These are phyloP conservation scores for Coemansia sp. DNA, from an alignment of 192 early-diverging fungal genomes.

Conservation along the genomic window DNA sequence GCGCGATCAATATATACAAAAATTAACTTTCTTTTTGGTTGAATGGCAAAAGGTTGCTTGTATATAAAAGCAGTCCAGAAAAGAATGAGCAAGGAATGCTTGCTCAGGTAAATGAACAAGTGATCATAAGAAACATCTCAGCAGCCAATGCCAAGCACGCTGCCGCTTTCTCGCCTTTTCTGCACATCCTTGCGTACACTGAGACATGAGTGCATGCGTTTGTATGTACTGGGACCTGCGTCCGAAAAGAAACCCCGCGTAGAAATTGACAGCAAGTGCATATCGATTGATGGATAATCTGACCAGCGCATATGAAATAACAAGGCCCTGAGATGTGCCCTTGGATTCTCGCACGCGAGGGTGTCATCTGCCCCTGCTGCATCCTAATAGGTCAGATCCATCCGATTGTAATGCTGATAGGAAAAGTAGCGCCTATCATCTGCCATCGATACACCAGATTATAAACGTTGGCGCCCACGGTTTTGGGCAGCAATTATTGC, in stretches of 20 bases:
- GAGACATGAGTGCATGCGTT: background rate
- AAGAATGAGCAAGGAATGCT: background rate
- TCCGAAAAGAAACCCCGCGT: background rate
- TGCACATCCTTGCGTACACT: background rate
- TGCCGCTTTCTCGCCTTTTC: background rate
- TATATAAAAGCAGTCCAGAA: background rate
- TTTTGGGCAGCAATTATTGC: background rate
- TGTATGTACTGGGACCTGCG: background rate
- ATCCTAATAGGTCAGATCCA: background rate
- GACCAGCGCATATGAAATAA: background rate
- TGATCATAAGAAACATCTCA: background rate
- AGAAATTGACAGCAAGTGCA: background rate
- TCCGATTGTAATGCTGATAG: background rate
- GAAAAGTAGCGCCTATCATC: background rate
- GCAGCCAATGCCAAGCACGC: background rate
- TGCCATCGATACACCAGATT: background rate
- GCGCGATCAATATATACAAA: background rate
- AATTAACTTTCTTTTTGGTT: background rate
- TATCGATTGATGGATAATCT: conserved; percentile 2
- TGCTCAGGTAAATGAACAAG: background rate
- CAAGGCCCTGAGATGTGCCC: background rate
- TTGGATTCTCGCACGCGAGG: conserved; percentile 1
- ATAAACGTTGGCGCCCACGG: background rate
- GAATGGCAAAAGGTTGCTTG: background rate
- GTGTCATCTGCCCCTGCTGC: background rate